Percentiles rank a stretch among this genome's conserved stretches.
These are phyloP conservation scores for Lachnellula suecica DNA, from an alignment of 2,329 filamentous ascomycete genomes.

Conservation along the genomic window DNA sequence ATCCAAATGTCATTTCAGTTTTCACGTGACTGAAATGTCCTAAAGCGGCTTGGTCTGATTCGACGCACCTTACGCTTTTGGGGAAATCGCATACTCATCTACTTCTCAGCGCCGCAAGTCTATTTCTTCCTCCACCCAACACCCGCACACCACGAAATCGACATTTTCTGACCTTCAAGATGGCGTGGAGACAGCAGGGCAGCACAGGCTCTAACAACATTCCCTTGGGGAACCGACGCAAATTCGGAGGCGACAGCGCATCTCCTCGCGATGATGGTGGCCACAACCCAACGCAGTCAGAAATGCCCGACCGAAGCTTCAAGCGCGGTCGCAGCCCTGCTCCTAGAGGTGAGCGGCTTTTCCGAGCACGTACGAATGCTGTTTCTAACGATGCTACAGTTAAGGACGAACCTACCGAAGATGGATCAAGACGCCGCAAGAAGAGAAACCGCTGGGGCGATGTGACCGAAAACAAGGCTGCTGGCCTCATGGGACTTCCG, in stretches of 20 bases:
- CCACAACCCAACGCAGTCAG: conserved; percentile 26
- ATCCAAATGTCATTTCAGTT: too few relatives aligned
- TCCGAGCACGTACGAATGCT: neutral
- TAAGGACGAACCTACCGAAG: conserved; percentile 38
- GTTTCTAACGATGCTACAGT: conserved; percentile 19
- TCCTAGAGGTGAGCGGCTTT: conserved; percentile 65
- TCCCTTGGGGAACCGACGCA: conserved; percentile 79
- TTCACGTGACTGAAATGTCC: too few relatives aligned
- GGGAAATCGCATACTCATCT: neutral
- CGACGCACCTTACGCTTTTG: neutral
- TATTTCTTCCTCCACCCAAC: neutral
- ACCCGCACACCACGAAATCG: neutral
- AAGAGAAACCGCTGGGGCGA: conserved; percentile 99
- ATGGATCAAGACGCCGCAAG: conserved; percentile 87
- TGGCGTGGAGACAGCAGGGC: conserved; percentile 73
- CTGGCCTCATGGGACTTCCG: conserved; percentile 93
- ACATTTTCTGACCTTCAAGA: conserved; percentile 34
- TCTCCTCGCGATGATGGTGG: conserved; percentile 31
- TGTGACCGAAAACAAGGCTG: conserved; percentile 96
- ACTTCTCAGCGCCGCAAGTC: neutral
- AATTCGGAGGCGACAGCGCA: conserved; percentile 66
- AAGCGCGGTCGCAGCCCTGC: conserved; percentile 95
- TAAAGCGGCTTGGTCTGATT: neutral
- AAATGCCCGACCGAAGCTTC: conserved; percentile 35
- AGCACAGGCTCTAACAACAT: conserved; percentile 99